phyloP scores from a whole-genome alignment of 306 rosid species.

The Prunus kanzakura region DNA sequence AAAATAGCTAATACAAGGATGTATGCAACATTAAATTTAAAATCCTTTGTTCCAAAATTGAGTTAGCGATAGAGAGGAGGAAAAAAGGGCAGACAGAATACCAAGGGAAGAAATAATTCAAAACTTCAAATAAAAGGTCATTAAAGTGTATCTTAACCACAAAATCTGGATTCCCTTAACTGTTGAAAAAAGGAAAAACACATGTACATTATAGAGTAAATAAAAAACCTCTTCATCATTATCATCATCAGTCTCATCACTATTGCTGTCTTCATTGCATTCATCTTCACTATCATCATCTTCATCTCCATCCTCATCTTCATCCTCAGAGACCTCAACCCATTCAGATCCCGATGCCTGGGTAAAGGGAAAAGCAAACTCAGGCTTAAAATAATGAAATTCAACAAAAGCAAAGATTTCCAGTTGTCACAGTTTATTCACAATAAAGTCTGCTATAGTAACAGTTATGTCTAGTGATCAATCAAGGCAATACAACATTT shows the following conservation, averaged over 20 bases:
- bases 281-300: conserved; percentile 53
- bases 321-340: conserved; percentile 87
- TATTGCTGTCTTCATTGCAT: conserved; percentile 28
- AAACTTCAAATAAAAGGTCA: neutral
- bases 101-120: neutral
- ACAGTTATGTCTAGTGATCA: neutral
- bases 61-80: neutral
- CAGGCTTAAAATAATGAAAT: conserved; percentile 25
- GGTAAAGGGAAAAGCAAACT: conserved; percentile 25
- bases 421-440: neutral
- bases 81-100: neutral
- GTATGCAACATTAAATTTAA: neutral
- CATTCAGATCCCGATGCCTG: conserved; percentile 94
- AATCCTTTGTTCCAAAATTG: neutral
- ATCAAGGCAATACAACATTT: neutral
- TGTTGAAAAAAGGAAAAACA: neutral
- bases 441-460: neutral
- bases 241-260: conserved; percentile 62
- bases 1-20: neutral
- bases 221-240: conserved; percentile 51
- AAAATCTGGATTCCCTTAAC: neutral
- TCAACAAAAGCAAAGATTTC: neutral
- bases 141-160: neutral
- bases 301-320: conserved; percentile 65
- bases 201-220: neutral